Conservation (phyloP, 1,284 basidiomycete genomes). For the Fomitopsis betulina region DNA sequence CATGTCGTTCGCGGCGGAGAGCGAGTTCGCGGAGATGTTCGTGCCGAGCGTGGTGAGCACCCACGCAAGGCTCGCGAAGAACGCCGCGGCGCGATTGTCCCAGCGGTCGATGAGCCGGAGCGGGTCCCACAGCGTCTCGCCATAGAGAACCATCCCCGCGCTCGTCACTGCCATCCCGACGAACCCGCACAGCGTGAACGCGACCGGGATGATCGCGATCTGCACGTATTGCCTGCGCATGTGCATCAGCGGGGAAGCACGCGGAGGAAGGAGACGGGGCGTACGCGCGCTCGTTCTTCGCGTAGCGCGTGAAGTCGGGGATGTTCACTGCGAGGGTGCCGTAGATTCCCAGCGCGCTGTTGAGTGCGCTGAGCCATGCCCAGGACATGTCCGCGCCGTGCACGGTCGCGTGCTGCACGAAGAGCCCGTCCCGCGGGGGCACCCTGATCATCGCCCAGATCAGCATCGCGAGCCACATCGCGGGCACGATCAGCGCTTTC, state of each 20-base stretch:
- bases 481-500: conserved; percentile 64
- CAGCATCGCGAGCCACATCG: conserved; percentile 65
- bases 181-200: conserved; percentile 57
- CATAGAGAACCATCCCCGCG: conserved; percentile 61
- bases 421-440: conserved; percentile 48
- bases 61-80: conserved; percentile 71
- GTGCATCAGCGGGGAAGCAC: not conserved
- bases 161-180: conserved; percentile 66
- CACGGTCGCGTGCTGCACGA: conserved; percentile 39
- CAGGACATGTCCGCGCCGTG: conserved; percentile 53
- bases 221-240: conserved; percentile 63
- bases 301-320: conserved; percentile 71
- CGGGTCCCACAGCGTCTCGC: conserved; percentile 47
- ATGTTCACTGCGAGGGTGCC: conserved; percentile 68
- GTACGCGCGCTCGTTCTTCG: conserved; percentile 54
- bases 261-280: conserved; percentile 13
- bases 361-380: conserved; percentile 72
- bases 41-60: conserved; percentile 66
- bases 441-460: conserved; percentile 72
- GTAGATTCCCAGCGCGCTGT: conserved; percentile 65
- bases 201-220: conserved; percentile 61
- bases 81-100: conserved; percentile 75
- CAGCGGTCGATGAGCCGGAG: conserved; percentile 56
- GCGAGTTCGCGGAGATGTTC: conserved; percentile 73
- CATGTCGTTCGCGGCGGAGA: conserved; percentile 78